Evolutionary conservation across 768 basidiomycete species (phyloP).

Genomic region (Podaxis sp.): DNA sequence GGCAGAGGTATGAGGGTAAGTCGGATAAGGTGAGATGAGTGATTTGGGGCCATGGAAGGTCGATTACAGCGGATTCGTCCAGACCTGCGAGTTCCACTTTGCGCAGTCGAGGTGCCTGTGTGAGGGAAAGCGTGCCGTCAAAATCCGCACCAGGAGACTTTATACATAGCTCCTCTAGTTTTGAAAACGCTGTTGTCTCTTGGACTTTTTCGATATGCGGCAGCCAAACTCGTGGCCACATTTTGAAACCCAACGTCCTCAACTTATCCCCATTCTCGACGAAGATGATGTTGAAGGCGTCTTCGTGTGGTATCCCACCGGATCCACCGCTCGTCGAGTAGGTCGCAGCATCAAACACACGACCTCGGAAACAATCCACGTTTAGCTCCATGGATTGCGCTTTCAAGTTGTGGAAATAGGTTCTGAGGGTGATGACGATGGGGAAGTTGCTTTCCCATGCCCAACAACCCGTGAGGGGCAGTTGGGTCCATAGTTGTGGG

Average conservation of each 20-base stretch:
- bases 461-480: too few species aligned
- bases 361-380: neutral
- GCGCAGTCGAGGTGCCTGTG: neutral
- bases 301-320: neutral
- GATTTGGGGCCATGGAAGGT: neutral
- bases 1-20: neutral
- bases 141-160: neutral
- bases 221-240: neutral
- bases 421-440: neutral
- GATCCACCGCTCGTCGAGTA: neutral
- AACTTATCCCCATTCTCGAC: neutral
- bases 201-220: neutral
- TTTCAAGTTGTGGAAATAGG: neutral
- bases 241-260: neutral
- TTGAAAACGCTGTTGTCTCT: neutral
- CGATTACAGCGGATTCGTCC: neutral
- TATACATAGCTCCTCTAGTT: neutral
- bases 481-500: too few species aligned
- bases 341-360: neutral
- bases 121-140: neutral
- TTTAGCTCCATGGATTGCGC: neutral
- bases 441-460: too few species aligned
- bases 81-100: neutral
- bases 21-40: neutral
- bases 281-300: conserved; percentile 3